Base-by-base conservation (phyloP, 192 early-diverging fungal species). In the Cetraspora pellucida region DNA sequence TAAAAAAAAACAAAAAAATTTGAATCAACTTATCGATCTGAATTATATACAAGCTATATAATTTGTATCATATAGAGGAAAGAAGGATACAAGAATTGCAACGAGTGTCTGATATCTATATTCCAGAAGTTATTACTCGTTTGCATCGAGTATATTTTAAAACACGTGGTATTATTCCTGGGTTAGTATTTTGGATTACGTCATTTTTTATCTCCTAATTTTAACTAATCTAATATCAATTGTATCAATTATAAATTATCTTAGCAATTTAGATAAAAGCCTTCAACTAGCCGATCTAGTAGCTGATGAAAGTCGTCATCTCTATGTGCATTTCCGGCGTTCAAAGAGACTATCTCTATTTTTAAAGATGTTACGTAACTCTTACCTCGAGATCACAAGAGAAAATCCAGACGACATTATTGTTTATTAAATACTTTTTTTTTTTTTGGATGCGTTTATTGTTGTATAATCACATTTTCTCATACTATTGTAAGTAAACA, bases 241-340 rank as follows among this genome's bases (percentile, higher is more conserved):
- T 68, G 5, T 23, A 27, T 44, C 3, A 2, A 46, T 10, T 21
- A 46, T 30, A 30, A 65, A 65, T 16, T 7, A 13, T 19, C 16
- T 28, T 65, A 76, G 74, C 19, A 65, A 76, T 76, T 43, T 76
- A 17, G 25, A 63, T 14, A 52, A 76, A 65, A 76, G 74, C 31
- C 23, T 65, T 54, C 45, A 30, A 37, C 46, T 76, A 11, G 74
- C 74, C 3, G 31, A 76, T 25, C 10, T 43, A 16, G 61, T 76
- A 2, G 74, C 46, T 0, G 59, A 65, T 43, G 74, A 49, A 17
- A 19, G 54, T 21, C 27, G 27, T 2, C 16, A 64, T 31, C 31
- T 76, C 14, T 66, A 64, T 21, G 23, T 43, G 45, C 57, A 76
- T 50, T 65, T 76, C 21, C 19, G 19, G 21, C 45, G 30, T 27